phyloP scores from a whole-genome alignment of 2,329 filamentous ascomycete genomes.

The Chrysosporium queenslandicum region DNA sequence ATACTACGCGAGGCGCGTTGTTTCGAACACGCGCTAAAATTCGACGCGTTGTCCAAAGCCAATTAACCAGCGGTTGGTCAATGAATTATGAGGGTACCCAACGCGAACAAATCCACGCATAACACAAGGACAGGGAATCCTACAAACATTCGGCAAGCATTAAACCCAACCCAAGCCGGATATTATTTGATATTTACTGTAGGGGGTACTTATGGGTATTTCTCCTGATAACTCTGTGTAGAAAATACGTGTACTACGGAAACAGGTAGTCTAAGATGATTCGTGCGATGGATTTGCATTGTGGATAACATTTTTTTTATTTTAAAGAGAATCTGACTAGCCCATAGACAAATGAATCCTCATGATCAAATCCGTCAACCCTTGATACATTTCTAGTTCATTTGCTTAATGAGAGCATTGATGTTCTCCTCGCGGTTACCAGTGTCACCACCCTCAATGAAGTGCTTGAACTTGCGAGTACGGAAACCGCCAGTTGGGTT shows the following conservation, averaged over 20 bases:
- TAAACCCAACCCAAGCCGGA: too few species aligned
- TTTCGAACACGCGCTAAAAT: neutral
- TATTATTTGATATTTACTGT: too few species aligned
- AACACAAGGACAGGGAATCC: neutral
- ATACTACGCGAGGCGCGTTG: conserved; percentile 6
- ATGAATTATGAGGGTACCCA: too few species aligned
- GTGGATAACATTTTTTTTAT: neutral
- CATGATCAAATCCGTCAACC: conserved; percentile 4
- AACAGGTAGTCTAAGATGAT: neutral
- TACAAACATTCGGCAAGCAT: too few species aligned
- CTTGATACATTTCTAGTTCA: conserved; percentile 61
- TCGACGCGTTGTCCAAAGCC: neutral
- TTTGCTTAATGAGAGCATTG: conserved; percentile 90
- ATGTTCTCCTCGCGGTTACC: conserved; percentile 99
- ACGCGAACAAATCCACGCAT: too few species aligned
- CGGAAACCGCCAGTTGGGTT: conserved; percentile 97
- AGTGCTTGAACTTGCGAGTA: conserved; percentile 96
- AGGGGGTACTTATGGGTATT: too few species aligned
- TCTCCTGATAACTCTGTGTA: too few species aligned
- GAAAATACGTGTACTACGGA: neutral
- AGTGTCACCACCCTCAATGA: conserved; percentile 94
- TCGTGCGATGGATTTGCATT: neutral
- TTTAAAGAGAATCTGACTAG: neutral
- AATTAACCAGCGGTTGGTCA: too few species aligned
- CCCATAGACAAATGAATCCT: neutral